Evolutionary conservation across 495 filamentous ascomycete genomes (phyloP).

Genomic region (Chaetomium tenue): DNA sequence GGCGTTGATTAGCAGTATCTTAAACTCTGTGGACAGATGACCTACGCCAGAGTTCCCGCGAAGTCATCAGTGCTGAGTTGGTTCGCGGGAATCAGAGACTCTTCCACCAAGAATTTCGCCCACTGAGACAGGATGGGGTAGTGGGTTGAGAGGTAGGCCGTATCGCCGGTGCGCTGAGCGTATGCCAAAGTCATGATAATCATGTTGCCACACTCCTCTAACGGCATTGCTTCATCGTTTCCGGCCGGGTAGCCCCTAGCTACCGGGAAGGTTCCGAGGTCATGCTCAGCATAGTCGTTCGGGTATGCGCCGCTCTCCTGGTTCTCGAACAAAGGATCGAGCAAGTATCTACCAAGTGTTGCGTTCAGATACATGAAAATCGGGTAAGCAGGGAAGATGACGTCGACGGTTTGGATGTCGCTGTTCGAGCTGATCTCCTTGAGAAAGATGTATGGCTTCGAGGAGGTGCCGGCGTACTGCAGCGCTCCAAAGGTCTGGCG

Average conservation of each 20-base stretch:
- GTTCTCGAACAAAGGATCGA: conserved; percentile 88
- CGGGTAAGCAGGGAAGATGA: conserved; percentile 89
- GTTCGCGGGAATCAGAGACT: conserved; percentile 73
- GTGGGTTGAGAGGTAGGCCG: conserved; percentile 48
- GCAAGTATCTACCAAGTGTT: conserved; percentile 73
- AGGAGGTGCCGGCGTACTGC: conserved; percentile 73
- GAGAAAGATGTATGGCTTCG: conserved; percentile 77
- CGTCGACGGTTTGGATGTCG: conserved; percentile 92
- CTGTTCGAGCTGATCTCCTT: conserved; percentile 96
- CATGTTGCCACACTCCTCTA: conserved; percentile 96
- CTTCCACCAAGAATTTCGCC: conserved; percentile 82
- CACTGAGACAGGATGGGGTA: conserved; percentile 81
- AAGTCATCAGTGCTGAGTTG: conserved; percentile 95
- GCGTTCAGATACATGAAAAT: conserved; percentile 90
- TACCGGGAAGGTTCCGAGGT: conserved; percentile 89
- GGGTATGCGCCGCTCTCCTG: conserved; percentile 88
- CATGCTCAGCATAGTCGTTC: conserved; percentile 82
- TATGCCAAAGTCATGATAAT: conserved; percentile 81
- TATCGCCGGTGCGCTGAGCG: conserved; percentile 47
- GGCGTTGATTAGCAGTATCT: not conserved
- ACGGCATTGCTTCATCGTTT: conserved; percentile 85
- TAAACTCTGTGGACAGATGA: not conserved
- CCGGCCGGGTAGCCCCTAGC: conserved; percentile 86
- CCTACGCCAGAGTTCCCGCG: conserved; percentile 68
- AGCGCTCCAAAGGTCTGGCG: conserved; percentile 87